Evolutionary conservation across 2,329 filamentous ascomycete genomes (phyloP).

Genomic region (Orbilia javanica): DNA sequence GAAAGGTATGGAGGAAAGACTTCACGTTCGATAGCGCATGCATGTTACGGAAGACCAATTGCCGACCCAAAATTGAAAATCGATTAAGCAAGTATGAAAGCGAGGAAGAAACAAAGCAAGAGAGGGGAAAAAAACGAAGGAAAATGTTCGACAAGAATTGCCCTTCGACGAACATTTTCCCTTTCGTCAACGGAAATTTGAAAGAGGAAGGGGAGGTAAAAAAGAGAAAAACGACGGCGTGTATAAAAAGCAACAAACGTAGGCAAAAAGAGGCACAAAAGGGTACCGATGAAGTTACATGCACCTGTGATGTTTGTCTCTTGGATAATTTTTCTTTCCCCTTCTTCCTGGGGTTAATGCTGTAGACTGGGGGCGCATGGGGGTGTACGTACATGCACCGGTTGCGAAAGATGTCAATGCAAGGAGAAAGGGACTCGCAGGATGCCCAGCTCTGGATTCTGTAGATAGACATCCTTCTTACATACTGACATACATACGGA

Average conservation of each 20-base stretch:
- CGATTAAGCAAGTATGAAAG: neutral
- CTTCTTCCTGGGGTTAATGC: neutral
- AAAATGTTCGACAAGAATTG: conserved; percentile 18
- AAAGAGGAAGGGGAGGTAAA: neutral
- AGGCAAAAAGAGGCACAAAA: neutral
- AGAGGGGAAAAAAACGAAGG: neutral
- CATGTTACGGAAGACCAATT: too few relatives aligned
- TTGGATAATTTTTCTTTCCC: neutral
- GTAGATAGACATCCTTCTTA: conserved; percentile 9
- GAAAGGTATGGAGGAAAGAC: conserved; percentile 14
- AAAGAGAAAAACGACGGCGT: neutral
- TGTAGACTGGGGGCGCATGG: conserved; percentile 29
- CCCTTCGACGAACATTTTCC: conserved; percentile 12
- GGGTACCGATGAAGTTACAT: conserved; percentile 4
- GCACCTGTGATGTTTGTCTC: neutral
- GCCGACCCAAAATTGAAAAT: neutral
- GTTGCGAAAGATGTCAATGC: conserved; percentile 46
- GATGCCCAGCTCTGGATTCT: neutral
- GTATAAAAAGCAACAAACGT: conserved; percentile 9
- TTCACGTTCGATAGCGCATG: conserved; percentile 8
- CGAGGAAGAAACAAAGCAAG: neutral
- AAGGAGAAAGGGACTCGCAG: conserved; percentile 51
- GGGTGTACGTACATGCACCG: neutral
- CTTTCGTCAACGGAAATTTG: conserved; percentile 15
- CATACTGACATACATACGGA: conserved; percentile 5